These are phyloP conservation scores for Penicillium sp. DNA, from an alignment of 2,329 filamentous ascomycete species.

Conservation along the genomic window DNA sequence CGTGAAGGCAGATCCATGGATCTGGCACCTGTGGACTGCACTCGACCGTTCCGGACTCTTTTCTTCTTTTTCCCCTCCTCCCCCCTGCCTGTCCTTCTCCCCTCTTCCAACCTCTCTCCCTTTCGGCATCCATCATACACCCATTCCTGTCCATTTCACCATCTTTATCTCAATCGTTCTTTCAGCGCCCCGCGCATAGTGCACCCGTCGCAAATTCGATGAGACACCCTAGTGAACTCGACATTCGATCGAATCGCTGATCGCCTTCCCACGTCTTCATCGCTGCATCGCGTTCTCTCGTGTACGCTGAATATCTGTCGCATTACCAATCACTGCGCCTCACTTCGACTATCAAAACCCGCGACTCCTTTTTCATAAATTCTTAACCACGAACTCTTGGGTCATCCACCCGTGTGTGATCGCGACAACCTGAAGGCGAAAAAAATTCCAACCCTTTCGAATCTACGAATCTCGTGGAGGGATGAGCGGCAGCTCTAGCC, in stretches of 20 bases:
- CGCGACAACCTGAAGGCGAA: conserved; percentile 10
- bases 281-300: conserved; percentile 11
- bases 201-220: conserved; percentile 24
- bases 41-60: conserved; percentile 27
- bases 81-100: conserved; percentile 23
- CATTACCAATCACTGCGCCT: conserved; percentile 14
- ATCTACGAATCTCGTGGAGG: conserved; percentile 26
- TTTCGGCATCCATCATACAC: conserved; percentile 12
- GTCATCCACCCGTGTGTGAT: conserved; percentile 13
- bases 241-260: conserved; percentile 21
- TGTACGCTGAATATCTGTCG: conserved; percentile 9
- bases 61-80: conserved; percentile 21
- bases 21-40: conserved; percentile 26
- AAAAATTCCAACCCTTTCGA: conserved; percentile 8
- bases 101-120: conserved; percentile 17
- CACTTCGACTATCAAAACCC: background rate
- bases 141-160: conserved; percentile 9
- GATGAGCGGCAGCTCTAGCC: conserved; percentile 43
- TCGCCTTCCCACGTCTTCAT: conserved; percentile 9
- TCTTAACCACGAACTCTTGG: background rate
- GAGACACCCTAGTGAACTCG: conserved; percentile 15
- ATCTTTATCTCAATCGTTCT: conserved; percentile 11
- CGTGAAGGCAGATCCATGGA: conserved; percentile 28
- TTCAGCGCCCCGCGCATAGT: conserved; percentile 7
- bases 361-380: conserved; percentile 9